Base-by-base conservation (phyloP, 176 grass and related monocot genomes). In the Oryza punctata region DNA sequence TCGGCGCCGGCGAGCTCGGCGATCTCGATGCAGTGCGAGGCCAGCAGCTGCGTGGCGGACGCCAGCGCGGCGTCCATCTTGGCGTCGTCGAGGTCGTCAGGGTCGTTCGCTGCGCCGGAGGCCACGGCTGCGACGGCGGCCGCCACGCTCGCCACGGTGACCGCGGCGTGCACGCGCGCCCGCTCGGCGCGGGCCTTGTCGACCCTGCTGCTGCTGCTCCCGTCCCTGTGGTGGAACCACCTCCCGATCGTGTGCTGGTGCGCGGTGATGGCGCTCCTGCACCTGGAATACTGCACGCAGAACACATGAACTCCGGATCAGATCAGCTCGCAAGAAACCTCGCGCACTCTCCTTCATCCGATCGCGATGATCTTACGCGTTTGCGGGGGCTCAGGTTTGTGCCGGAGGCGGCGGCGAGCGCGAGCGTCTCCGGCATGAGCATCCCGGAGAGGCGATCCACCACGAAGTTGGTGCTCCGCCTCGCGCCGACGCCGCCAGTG, bases 171-270 rank as follows among this genome's bases (percentile, higher is more conserved):
- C 54, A 93, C 72, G 33, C 88, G 91, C 67, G 96, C 96, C 45
- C 88, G 84, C 89, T 98, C 93, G 12, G 87, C 83, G 46, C 96
- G 91, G 12, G 80, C 87, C 79, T 86, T 98, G 82, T 98, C 96
- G 26, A 85, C 86, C 76, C 44, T 77, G 54, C 86, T 86, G 54
- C 86, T 86, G 35, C 35, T 37, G 65, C 54, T 45, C 10, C 68
- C 49, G 63, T 98, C 96, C 76, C 80, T 88, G 89, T 88, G 91
- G 72, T 95, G 93, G 72, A 98, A 98, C 96, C 93, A 95, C 75
- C 69, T 85, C 8, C 91, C 87, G 52, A 95, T 98, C 41, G 91
- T 28, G 74, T 82, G 76, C 2, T 81, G 87, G 72, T 94, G 91
- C 49, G 72, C 63, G 19, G 90, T 81, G 66, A 90, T 95, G 2